Percentiles rank a stretch among this genome's conserved stretches.
These are phyloP conservation scores for Hammondia hammondi DNA, from an alignment of 169 alveolate genomes.

Conservation along the genomic window DNA sequence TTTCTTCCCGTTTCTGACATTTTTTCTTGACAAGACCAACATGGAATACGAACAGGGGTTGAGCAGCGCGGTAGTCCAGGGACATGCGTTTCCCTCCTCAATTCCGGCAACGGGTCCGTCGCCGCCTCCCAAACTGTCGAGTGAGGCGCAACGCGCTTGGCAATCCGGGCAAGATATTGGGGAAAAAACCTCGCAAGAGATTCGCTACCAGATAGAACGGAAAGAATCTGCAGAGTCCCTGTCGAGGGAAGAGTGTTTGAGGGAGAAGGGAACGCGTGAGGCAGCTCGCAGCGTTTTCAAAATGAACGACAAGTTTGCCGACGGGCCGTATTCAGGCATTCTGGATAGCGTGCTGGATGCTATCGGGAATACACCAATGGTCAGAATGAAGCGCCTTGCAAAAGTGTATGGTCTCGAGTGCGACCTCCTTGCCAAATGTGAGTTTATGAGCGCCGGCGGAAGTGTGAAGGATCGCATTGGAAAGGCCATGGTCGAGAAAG, in stretches of 20 bases:
- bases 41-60: not conserved
- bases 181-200: constrained; percentile 5
- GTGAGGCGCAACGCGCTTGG: not conserved
- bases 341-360: constrained; percentile 57
- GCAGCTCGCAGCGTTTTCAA: not conserved
- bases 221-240: not conserved
- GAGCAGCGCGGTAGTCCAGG: not conserved
- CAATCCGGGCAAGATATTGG: not conserved
- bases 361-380: constrained; percentile 90
- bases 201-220: not conserved
- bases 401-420: constrained; percentile 81
- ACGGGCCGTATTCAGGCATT: constrained; percentile 9
- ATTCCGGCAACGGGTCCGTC: not conserved
- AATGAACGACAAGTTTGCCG: not conserved
- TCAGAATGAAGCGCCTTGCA: constrained; percentile 86
- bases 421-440: constrained; percentile 89
- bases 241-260: not conserved
- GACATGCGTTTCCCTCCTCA: not conserved
- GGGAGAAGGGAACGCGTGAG: not conserved
- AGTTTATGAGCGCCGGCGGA: constrained; percentile 87
- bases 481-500: constrained; percentile 90
- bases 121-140: constrained; percentile 13
- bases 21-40: not conserved
- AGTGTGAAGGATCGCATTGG: constrained; percentile 88
- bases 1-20: no score